Evolutionary conservation across 2,329 filamentous ascomycete species (phyloP).

Genomic region (Penicillium janthinellum): DNA sequence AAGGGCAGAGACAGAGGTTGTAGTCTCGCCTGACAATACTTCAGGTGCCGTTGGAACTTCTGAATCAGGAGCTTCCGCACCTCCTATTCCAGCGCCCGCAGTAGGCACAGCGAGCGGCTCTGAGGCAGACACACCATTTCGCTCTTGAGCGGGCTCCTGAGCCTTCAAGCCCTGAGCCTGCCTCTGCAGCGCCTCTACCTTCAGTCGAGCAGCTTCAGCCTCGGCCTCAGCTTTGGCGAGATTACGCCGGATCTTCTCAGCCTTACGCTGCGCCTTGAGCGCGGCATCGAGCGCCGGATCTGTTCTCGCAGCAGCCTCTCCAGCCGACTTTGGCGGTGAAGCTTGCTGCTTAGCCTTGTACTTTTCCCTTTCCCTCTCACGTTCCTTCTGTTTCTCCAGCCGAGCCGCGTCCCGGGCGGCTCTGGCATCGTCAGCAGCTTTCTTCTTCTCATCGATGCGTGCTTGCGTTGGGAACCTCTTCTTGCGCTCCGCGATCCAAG

Average conservation of each 20-base stretch:
- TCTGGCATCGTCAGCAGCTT: constrained; percentile 66
- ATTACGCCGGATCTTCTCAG: constrained; percentile 45
- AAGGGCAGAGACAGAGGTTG: not conserved
- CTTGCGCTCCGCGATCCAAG: constrained; percentile 79
- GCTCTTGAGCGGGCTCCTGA: not conserved
- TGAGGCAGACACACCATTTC: not conserved
- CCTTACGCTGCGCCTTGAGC: constrained; percentile 41
- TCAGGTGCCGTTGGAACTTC: not conserved
- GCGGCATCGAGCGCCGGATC: constrained; percentile 36
- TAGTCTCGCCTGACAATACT: not conserved
- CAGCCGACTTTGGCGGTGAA: constrained; percentile 5
- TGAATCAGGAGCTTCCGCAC: not conserved
- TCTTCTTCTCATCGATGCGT: constrained; percentile 63
- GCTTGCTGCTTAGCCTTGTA: constrained; percentile 26
- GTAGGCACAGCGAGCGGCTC: not conserved
- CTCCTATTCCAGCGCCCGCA: not conserved
- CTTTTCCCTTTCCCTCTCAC: constrained; percentile 35
- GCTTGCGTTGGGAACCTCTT: constrained; percentile 78
- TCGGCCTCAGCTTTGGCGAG: constrained; percentile 54
- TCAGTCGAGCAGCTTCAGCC: constrained; percentile 41
- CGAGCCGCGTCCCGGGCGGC: constrained; percentile 38
- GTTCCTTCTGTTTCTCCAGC: constrained; percentile 45
- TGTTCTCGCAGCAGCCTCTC: constrained; percentile 28
- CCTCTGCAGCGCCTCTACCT: constrained; percentile 36
- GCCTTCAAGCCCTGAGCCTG: constrained; percentile 17